Evolutionary conservation across 495 filamentous ascomycete genomes (phyloP), one percentile per base, ranked within the genome.

Genomic region (Ramalina peruviana): DNA sequence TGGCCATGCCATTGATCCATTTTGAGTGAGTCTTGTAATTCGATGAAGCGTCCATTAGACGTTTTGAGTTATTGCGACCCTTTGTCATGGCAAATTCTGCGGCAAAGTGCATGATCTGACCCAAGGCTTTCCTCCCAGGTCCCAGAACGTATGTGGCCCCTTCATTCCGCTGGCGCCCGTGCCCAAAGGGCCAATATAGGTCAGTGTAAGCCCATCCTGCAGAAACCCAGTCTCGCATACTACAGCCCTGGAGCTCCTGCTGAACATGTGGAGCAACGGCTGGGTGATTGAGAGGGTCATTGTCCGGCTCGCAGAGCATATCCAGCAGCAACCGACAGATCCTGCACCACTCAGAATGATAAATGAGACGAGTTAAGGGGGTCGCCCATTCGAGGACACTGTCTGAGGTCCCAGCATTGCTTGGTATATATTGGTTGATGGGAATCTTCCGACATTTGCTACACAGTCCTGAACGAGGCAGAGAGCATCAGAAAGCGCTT

Each of bases 141-240:
- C 43, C 43, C 25, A 45, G 43, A 45, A 45, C 43, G 23, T 45
- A 45, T 20, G 43, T 45, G n/a, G 43, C 43, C 16, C 43, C 43
- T 25, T 27, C 43, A 10, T 45, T 25, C 21, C 43, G 17, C 21
- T 26, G n/a, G 21, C 33, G 3, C 12, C 43, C 43, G 21, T 45
- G 43, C 33, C 43, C 43, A 30, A 45, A 45, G 6, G 43, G 43
- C 43, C 43, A 45, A 20, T 45, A 30, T 20, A 9, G 33, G 43
- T 45, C 43, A 6, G 43, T 45, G 19, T 45, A 45, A 16, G 25
- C 19, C 43, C 43, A 45, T n/a, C 43, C 43, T 0, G 43, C 21
- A 27, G 25, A 25, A 26, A 20, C 23, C 43, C 43, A 45, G 7
- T 45, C 16, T 25, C 17, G 25, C 43, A 45, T 45, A 25, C n/a